Evolutionary conservation across 163 green algal genomes (phyloP).

Genomic region (Chlorella variabilis): DNA sequence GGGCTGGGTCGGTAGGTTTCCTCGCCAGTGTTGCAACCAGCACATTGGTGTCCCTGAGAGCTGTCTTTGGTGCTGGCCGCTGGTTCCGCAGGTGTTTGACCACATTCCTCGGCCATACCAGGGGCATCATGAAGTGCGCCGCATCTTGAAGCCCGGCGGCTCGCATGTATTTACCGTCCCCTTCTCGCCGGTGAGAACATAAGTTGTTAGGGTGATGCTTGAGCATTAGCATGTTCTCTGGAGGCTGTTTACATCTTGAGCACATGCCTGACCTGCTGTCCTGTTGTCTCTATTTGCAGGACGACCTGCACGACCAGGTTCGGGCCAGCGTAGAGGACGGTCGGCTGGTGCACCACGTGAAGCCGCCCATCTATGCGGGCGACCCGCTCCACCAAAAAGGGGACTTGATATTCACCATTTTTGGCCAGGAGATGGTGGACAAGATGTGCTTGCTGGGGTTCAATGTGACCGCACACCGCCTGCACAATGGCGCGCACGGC

Average conservation of each 20-base stretch:
- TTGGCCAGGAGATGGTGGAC: constrained; percentile 22
- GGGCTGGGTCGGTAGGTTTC: no score
- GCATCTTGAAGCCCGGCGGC: constrained; percentile 35
- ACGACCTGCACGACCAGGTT: constrained; percentile 14
- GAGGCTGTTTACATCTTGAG: no score
- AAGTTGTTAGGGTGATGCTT: no score
- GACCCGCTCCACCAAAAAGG: constrained; percentile 12
- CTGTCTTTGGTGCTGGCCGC: neutral
- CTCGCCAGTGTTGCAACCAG: no score
- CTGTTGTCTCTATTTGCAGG: neutral
- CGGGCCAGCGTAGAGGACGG: constrained; percentile 7
- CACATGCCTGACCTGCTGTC: no score
- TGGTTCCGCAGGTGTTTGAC: constrained; percentile 1
- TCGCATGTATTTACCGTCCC: constrained; percentile 24
- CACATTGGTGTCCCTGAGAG: no score
- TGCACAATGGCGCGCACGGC: constrained; percentile 6
- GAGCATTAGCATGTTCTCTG: no score
- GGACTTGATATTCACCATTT: constrained; percentile 26
- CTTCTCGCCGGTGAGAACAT: constrained; percentile 18
- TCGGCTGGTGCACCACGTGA: neutral
- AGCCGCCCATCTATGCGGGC: constrained; percentile 9
- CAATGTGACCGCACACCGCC: neutral
- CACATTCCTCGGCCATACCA: constrained; percentile 21
- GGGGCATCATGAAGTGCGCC: constrained; percentile 9
- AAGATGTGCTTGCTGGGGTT: constrained; percentile 32